Evolutionary conservation across 1,284 basidiomycete genomes (phyloP).

Genomic region (Ceratobasidium sp.): DNA sequence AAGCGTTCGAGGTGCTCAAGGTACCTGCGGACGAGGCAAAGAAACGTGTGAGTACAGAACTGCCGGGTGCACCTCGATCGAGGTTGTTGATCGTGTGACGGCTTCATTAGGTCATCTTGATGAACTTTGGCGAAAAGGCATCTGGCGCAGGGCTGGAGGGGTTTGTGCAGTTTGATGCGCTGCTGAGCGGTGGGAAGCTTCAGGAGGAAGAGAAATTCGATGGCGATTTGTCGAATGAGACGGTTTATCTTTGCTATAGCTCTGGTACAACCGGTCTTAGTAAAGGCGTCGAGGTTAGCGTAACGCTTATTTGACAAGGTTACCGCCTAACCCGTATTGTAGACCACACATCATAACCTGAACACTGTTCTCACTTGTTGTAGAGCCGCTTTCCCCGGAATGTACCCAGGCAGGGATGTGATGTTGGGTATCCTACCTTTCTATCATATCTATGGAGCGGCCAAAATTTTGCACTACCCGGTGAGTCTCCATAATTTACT

Average conservation of each 20-base stretch:
- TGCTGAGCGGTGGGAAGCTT: constrained; percentile 65
- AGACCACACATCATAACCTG: constrained; percentile 78
- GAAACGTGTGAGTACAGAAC: constrained; percentile 61
- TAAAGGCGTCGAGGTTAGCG: constrained; percentile 63
- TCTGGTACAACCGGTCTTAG: constrained; percentile 76
- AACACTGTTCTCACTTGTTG: constrained; percentile 66
- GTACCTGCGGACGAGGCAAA: constrained; percentile 62
- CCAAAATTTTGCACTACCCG: constrained; percentile 36
- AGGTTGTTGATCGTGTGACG: not conserved
- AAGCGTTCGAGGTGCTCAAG: constrained; percentile 64
- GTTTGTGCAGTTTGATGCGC: constrained; percentile 59
- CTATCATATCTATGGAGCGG: constrained; percentile 71
- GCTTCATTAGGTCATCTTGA: constrained; percentile 35
- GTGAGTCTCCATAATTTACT: not conserved
- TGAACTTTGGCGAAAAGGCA: constrained; percentile 28
- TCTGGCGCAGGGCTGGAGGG: constrained; percentile 40
- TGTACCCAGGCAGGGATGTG: constrained; percentile 62
- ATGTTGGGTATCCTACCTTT: constrained; percentile 74
- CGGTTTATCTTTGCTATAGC: constrained; percentile 74
- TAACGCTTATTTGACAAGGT: not conserved
- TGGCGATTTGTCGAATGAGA: constrained; percentile 64
- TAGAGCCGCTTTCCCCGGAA: constrained; percentile 60
- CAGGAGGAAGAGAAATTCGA: constrained; percentile 67
- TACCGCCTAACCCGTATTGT: too few species aligned
- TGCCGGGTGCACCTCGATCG: not conserved